phyloP scores from a whole-genome alignment of 116 monocot species.

The Phalaenopsis hybrid region DNA sequence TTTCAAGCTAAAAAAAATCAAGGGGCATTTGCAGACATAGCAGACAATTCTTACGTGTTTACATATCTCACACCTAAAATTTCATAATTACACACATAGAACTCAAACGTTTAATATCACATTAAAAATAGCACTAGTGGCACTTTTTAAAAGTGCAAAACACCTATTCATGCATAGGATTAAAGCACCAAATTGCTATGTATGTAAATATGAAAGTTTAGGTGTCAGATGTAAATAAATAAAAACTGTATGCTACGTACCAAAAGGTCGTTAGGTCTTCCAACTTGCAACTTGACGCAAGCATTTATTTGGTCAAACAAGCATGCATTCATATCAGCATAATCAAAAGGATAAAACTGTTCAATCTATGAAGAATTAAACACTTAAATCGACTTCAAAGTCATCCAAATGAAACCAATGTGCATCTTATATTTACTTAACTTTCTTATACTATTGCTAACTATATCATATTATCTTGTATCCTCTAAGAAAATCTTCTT shows the following conservation, averaged over 20 bases:
- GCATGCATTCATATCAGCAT: not conserved
- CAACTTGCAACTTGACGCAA: conserved; percentile 29
- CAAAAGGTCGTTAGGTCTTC: conserved; percentile 74
- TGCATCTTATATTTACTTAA: not conserved
- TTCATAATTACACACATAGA: too few relatives aligned
- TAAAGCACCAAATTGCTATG: too few relatives aligned
- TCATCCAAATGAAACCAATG: not conserved
- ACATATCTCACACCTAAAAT: too few relatives aligned
- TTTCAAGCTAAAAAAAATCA: not conserved
- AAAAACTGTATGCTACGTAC: conserved; percentile 16
- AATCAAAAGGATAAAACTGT: not conserved
- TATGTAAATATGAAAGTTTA: too few relatives aligned
- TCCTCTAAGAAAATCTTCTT: not conserved
- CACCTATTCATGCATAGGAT: too few relatives aligned
- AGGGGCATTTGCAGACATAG: not conserved
- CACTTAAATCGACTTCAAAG: not conserved
- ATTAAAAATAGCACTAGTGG: too few relatives aligned
- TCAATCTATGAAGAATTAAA: not conserved
- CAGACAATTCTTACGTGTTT: too few relatives aligned
- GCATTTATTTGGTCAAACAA: conserved; percentile 25
- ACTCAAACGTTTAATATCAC: too few relatives aligned
- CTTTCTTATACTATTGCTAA: not conserved
- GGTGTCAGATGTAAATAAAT: too few relatives aligned
- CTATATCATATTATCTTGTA: not conserved
- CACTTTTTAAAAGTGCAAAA: too few relatives aligned